phyloP scores from a whole-genome alignment of 2,329 filamentous ascomycete species.

The Cadophora malorum region DNA sequence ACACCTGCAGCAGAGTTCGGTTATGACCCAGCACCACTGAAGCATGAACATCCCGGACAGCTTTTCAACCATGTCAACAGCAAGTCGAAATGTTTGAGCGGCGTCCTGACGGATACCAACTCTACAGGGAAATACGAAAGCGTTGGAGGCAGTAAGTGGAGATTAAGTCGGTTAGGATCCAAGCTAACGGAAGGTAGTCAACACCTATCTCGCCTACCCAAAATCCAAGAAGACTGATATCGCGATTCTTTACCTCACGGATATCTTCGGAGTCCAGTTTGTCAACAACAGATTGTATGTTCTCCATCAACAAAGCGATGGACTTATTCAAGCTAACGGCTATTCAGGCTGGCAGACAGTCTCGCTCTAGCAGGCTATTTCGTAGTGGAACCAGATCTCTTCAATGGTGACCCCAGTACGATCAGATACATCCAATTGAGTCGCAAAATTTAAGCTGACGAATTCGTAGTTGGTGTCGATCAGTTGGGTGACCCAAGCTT shows the following conservation, averaged over 20 bases:
- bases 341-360: conserved; percentile 60
- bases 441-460: conserved; percentile 20
- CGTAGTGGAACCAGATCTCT: conserved; percentile 69
- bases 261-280: conserved; percentile 60
- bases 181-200: conserved; percentile 48
- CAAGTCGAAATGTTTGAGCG: conserved; percentile 19
- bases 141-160: conserved; percentile 27
- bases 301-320: neutral
- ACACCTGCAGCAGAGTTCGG: neutral
- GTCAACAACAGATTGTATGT: conserved; percentile 33
- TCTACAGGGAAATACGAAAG: conserved; percentile 25
- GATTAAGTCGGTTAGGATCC: neutral
- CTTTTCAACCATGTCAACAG: conserved; percentile 22
- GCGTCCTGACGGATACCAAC: conserved; percentile 26
- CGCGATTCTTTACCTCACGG: conserved; percentile 62
- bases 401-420: conserved; percentile 55
- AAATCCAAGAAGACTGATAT: conserved; percentile 54
- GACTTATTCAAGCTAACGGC: neutral
- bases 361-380: conserved; percentile 72
- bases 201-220: conserved; percentile 59
- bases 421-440: neutral
- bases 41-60: conserved; percentile 27
- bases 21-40: conserved; percentile 23
- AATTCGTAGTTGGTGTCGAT: conserved; percentile 19
- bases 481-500: conserved; percentile 45